Evolutionary conservation across 2,329 filamentous ascomycete genomes (phyloP), one percentile per base, ranked within the genome.

Genomic region (Pyricularia sp.): DNA sequence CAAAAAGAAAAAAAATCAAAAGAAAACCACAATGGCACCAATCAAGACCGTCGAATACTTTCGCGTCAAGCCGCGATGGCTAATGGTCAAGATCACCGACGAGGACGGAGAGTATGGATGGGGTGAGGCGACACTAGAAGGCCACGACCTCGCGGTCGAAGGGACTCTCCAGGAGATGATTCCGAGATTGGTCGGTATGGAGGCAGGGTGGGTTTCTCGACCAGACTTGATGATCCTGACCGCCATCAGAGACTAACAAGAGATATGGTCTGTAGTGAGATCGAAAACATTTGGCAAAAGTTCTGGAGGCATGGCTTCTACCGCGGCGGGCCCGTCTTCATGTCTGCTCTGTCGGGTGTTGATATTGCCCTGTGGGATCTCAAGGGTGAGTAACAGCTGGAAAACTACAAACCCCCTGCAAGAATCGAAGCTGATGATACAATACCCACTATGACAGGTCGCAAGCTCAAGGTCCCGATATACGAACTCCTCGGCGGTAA

Each of bases 321-420:
- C 78, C 84, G 89, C 59, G 89, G 89, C 20, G 89, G 89, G 0
- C 87, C 89, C 0, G 88, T 91, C 58, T 87, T 92, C 76, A 91
- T 91, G 88, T 89, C 86, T 72, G 89, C 89, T 3, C 79, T 92
- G n/a, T 84, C 88, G 3, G 89, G 89, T 14, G 86, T 92, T 70
- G 89, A 91, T 75, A 91, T 91, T 75, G 88, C 88, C 0, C 79
- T 91, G 11, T 91, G 88, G 88, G 88, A 91, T 76, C 78, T 91
- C 61, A 90, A 91, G 77, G 80, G 79, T 79, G 73, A 17, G 72
- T 28, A 25, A 12, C 11, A 7, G 31, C 9, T 10, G 2, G 3
- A 31, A 12, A 12, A 3, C 33, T 36, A 36, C 33, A 36, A 6
- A 14, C 7, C 31, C 31, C 6, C 10, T 33, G 31, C 31, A 33